Conservation (phyloP, 1,284 basidiomycete species). For the Tilletia indica region DNA sequence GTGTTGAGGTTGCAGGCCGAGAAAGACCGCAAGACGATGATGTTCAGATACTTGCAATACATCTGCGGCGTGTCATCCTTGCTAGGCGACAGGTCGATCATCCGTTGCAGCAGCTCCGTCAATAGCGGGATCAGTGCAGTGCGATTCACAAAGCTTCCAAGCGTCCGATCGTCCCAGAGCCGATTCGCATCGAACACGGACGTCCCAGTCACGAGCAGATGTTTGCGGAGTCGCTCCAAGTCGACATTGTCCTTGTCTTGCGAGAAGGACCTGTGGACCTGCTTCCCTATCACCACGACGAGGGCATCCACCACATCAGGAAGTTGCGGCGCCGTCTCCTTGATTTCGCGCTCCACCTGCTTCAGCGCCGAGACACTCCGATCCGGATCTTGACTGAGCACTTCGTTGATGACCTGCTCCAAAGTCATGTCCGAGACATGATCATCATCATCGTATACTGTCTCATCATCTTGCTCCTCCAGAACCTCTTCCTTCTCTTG, state of each 20-base stretch:
- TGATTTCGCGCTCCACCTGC: constrained; percentile 59
- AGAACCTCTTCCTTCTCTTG: constrained; percentile 14
- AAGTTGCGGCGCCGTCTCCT: constrained; percentile 33
- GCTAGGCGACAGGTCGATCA: constrained; percentile 67
- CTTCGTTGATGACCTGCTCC: constrained; percentile 56
- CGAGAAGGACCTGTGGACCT: constrained; percentile 37
- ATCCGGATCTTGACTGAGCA: constrained; percentile 77
- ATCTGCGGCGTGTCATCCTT: constrained; percentile 62
- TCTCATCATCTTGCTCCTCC: neutral
- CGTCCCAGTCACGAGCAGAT: constrained; percentile 41
- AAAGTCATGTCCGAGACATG: constrained; percentile 18
- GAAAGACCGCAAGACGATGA: constrained; percentile 91
- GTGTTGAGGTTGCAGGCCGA: constrained; percentile 85
- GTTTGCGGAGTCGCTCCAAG: constrained; percentile 44
- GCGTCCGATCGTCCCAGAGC: constrained; percentile 37
- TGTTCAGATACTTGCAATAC: constrained; percentile 91
- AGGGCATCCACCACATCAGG: constrained; percentile 62
- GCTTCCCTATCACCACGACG: constrained; percentile 52
- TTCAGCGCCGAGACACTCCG: constrained; percentile 92
- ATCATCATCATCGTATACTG: constrained; percentile 30
- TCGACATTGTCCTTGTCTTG: constrained; percentile 23
- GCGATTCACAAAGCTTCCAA: constrained; percentile 41
- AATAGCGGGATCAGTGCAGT: constrained; percentile 58
- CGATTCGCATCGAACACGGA: constrained; percentile 41
- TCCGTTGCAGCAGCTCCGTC: constrained; percentile 82